Percentiles rank a stretch among this genome's conserved stretches.
These are phyloP conservation scores for Tylopilus sp. DNA, from an alignment of 768 basidiomycete genomes.

Conservation along the genomic window DNA sequence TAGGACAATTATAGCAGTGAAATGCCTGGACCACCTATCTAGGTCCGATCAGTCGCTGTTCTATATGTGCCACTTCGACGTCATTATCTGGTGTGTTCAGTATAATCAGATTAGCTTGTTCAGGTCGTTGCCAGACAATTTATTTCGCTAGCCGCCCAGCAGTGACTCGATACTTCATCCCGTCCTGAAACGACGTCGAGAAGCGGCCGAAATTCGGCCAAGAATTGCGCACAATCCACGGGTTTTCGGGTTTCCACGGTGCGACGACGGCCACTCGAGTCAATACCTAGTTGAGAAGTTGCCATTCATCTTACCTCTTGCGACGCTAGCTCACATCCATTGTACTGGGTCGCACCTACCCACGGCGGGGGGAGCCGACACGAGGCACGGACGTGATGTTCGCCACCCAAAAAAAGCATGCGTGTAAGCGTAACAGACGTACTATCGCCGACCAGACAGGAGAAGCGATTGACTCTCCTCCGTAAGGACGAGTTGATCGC, in stretches of 20 bases:
- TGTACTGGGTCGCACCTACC: slow-evolving; percentile 15
- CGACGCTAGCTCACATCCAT: slow-evolving; percentile 5
- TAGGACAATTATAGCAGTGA: slow-evolving; percentile 5
- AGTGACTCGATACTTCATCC: slow-evolving; percentile 1
- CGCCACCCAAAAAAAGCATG: background rate
- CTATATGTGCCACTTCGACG: background rate
- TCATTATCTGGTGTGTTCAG: background rate
- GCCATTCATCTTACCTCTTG: slow-evolving; percentile 9
- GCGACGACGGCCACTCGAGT: slow-evolving; percentile 7
- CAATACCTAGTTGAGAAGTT: slow-evolving; percentile 12
- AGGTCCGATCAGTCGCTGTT: background rate
- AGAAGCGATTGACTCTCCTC: slow-evolving; percentile 16
- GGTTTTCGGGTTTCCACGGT: slow-evolving; percentile 9
- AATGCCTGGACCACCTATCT: background rate
- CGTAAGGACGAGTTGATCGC: slow-evolving; percentile 6
- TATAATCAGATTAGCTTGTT: background rate
- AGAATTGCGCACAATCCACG: slow-evolving; percentile 1
- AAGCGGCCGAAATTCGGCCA: background rate
- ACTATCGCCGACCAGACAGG: slow-evolving; percentile 18
- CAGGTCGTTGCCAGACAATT: background rate
- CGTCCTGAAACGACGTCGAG: background rate
- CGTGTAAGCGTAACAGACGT: slow-evolving; percentile 1
- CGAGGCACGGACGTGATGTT: slow-evolving; percentile 13
- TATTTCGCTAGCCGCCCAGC: background rate
- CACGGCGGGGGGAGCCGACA: slow-evolving; percentile 6